These are phyloP conservation scores for Candida railenensis DNA, from an alignment of 805 yeast species.

Conservation along the genomic window DNA sequence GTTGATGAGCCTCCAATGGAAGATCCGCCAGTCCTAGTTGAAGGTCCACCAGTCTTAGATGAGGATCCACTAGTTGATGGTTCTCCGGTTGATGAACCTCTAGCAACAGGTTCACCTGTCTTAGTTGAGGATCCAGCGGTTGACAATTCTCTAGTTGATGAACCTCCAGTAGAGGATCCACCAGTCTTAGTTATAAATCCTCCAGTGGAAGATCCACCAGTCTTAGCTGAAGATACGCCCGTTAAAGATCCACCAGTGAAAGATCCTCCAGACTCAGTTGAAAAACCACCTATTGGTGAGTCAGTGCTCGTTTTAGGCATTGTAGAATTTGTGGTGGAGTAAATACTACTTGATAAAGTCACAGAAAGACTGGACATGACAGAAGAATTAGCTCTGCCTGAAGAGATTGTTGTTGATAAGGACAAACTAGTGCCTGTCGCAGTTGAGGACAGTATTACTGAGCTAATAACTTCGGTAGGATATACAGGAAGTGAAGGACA, in stretches of 20 bases:
- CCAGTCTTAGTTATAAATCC: neutral
- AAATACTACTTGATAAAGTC: neutral
- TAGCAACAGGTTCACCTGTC: constrained; percentile 3
- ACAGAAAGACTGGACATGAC: constrained; percentile 1
- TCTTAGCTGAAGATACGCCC: neutral
- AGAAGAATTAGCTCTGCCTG: constrained; percentile 7
- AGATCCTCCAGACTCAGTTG: neutral
- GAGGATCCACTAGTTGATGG: constrained; percentile 7
- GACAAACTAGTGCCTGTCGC: constrained; percentile 6
- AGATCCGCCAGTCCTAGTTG: neutral
- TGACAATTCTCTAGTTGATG: neutral
- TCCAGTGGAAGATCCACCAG: constrained; percentile 1
- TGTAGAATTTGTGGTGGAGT: too few relatives aligned
- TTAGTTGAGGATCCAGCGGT: neutral
- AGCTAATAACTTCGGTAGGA: constrained; percentile 3
- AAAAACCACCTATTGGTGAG: neutral
- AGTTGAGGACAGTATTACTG: constrained; percentile 3
- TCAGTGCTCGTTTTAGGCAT: neutral
- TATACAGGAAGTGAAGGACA: constrained; percentile 5
- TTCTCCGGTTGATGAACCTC: constrained; percentile 4
- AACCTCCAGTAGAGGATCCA: constrained; percentile 3
- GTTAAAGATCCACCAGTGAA: neutral
- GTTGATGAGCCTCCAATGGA: constrained; percentile 4
- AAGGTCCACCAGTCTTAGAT: constrained; percentile 2
- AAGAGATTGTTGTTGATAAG: constrained; percentile 1